Evolutionary conservation across 352 stramenopile genomes (phyloP), one percentile per base, ranked within the genome.

Genomic region (Salisapilia sapeloensis): DNA sequence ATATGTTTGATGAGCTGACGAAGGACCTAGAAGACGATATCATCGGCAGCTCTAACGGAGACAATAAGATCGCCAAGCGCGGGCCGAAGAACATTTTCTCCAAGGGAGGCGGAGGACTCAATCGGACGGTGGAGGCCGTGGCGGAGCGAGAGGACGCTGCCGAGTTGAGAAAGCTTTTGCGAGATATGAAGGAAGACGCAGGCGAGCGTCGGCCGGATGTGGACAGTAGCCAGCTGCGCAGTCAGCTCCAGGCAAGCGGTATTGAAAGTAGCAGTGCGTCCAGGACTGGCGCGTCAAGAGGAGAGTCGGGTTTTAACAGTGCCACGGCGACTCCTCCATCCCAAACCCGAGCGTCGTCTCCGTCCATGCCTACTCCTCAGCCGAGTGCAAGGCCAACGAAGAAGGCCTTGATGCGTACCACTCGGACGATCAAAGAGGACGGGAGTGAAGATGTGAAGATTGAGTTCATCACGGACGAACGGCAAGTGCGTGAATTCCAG

Each of bases 1-100:
- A 79, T 17, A 42, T 74, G 26, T 38, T 58, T 9, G 66, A 85
- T 26, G 67, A 82, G 12, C 56, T 76, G 22, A 61, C 72, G 24
- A 69, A 78, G 18, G 70, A 85, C 46, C 59, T 89, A 4, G 74
- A 81, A 38, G 67, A 70, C 6, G 74, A 77, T 20, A 83, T 79
- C 15, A 51, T 81, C 11, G 60, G 64, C 24, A n/a, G n/a, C n/a
- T n/a, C n/a, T n/a, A n/a, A n/a, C n/a, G 64, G 65, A 22, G 70
- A 59, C 16, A 59, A 77, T 22, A 56, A 62, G 30, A 56, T 43
- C 38, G 63, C 53, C 4, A 84, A 78, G 16, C 59, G 69, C 15
- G 66, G 70, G 2, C 72, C 66, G 1, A 66, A 79, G 30, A 78
- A 80, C 44, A 35, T 89, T 42, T 84, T 84, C 21, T 55, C 56